Base-by-base conservation (phyloP, 441 rosid species). In the Populus hybrid region DNA sequence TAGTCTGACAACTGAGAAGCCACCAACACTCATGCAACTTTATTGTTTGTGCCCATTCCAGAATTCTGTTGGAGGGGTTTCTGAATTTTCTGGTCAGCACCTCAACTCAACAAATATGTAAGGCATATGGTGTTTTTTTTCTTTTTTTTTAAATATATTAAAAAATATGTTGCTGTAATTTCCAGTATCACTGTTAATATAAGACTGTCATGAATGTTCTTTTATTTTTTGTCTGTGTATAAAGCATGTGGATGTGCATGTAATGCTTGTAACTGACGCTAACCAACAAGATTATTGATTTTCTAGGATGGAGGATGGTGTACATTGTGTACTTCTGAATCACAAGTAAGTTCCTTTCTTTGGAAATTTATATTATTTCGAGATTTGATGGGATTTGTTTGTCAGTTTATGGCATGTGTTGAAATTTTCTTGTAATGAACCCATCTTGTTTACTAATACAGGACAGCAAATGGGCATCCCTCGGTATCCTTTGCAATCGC, bases 1-100 rank as follows among this genome's bases (percentile, higher is more conserved):
- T 50, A 50, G 57, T 50, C 57, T 14, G 18, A 16, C 57, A 50
- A 50, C 7, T 50, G 1, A 50, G 32, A 69, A 32, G 42, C 30
- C 65, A 66, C 34, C 75, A 66, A 71, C 68, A 26, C 76, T 83
- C 32, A 81, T 38, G 32, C 50, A 67, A 67, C 72, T 28, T 32
- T 10, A 26, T 32, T 76, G 16, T 79, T 80, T 67, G 57, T 83
- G 67, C 59, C 63, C 64, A 75, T 78, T 64, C 7, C 82, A 95
- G 97, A 95, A 95, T 84, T 95, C 99, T 72, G 90, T 93, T 73
- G 98, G 98, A 78, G 99, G 97, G 78, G 81, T 72, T 74, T 93
- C 98, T 69, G 97, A 88, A 83, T 89, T 87, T 82, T 89, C 95
- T 46, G 97, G 97, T 80, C 88, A 82, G 75, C 99, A 95, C 84